Conservation (phyloP, 148 eudicot species). For the Suaeda aralocaspica region DNA sequence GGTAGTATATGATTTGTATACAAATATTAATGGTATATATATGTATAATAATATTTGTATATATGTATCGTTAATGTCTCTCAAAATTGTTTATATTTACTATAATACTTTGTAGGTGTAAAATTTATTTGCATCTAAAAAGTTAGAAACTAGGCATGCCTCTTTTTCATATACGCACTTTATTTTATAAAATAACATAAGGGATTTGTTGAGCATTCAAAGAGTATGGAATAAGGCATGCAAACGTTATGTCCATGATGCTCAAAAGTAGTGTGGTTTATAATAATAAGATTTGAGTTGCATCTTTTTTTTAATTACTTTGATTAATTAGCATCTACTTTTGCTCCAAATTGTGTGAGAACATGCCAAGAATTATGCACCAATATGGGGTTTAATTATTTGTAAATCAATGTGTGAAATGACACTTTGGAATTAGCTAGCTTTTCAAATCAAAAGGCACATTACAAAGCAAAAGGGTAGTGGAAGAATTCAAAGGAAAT, state of each 20-base stretch:
- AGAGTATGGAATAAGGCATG: conserved; percentile 1
- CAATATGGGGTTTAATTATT: background rate
- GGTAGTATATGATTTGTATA: too few relatives aligned
- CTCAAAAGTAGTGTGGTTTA: background rate
- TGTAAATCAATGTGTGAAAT: conserved; percentile 13
- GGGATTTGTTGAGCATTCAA: conserved; percentile 7
- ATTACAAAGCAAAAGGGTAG: background rate
- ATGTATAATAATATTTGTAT: too few relatives aligned
- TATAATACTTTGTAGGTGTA: too few relatives aligned
- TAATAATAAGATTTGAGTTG: conserved; percentile 7
- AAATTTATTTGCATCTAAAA: too few relatives aligned
- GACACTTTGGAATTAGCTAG: background rate
- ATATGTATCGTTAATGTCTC: too few relatives aligned
- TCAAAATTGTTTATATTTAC: too few relatives aligned
- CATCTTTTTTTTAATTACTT: background rate
- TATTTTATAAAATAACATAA: too few relatives aligned
- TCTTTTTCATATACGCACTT: too few relatives aligned
- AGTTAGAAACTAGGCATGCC: too few relatives aligned
- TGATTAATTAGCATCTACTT: conserved; percentile 7
- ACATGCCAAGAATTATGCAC: conserved; percentile 20
- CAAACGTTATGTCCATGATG: background rate
- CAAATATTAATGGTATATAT: too few relatives aligned
- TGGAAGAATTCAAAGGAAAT: background rate
- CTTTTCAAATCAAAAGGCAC: background rate
- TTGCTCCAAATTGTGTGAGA: conserved; percentile 13